Conservation (phyloP, 108 stramenopile genomes). For the Fragilaria radians region DNA sequence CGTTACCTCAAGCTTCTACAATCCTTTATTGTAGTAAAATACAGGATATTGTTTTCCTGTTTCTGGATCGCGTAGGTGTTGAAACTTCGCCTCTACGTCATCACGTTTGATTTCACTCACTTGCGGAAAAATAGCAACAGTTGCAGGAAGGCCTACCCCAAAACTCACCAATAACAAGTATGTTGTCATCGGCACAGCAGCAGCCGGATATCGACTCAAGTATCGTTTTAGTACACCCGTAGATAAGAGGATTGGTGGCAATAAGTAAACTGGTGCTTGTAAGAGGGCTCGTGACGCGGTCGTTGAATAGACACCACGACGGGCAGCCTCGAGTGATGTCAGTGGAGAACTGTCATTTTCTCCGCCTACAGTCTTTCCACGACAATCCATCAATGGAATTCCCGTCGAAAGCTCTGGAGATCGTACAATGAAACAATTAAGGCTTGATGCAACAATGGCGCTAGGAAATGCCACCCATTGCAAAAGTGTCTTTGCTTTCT, state of each 20-base stretch:
- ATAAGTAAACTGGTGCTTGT: slow-evolving; percentile 79
- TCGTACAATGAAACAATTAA: slow-evolving; percentile 88
- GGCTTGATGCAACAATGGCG: slow-evolving; percentile 66
- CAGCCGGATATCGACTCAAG: slow-evolving; percentile 29
- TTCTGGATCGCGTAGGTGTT: slow-evolving; percentile 27
- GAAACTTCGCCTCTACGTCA: slow-evolving; percentile 64
- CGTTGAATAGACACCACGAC: slow-evolving; percentile 68
- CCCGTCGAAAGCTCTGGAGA: slow-evolving; percentile 77
- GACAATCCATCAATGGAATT: slow-evolving; percentile 49
- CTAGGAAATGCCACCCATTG: slow-evolving; percentile 81
- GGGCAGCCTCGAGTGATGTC: slow-evolving; percentile 61
- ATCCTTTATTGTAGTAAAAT: slow-evolving; percentile 72
- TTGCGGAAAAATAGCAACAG: slow-evolving; percentile 86
- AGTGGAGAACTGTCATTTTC: too few species aligned
- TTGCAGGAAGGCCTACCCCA: slow-evolving; percentile 76
- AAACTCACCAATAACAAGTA: slow-evolving; percentile 65
- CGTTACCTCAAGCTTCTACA: too few species aligned
- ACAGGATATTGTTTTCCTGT: slow-evolving; percentile 45
- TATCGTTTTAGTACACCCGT: slow-evolving; percentile 16
- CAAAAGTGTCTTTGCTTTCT: slow-evolving; percentile 55
- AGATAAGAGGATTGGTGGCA: slow-evolving; percentile 54
- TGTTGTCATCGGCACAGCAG: slow-evolving; percentile 75
- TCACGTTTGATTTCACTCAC: slow-evolving; percentile 49
- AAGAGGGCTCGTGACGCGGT: slow-evolving; percentile 67
- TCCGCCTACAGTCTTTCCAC: slow-evolving; percentile 33